phyloP scores from a whole-genome alignment of 2,329 filamentous ascomycete species.

The Pyricularia grisea region DNA sequence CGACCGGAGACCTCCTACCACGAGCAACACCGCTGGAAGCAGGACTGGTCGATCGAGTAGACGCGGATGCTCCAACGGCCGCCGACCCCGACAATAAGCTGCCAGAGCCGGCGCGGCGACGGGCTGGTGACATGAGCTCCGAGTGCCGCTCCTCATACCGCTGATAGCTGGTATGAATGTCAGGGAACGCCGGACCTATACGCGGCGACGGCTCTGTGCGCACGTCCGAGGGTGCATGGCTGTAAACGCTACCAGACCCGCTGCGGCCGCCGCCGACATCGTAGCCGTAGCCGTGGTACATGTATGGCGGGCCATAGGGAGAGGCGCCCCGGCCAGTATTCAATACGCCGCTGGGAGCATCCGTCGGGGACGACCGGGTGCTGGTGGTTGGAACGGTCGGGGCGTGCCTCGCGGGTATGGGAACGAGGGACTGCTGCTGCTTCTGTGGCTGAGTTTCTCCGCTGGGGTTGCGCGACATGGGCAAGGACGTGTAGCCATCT shows the following conservation, averaged over 20 bases:
- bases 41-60: slow-evolving; percentile 5
- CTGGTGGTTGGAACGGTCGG: background rate
- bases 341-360: background rate
- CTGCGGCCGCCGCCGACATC: slow-evolving; percentile 7
- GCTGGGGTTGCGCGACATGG: slow-evolving; percentile 38
- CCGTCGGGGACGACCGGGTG: background rate
- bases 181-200: slow-evolving; percentile 16
- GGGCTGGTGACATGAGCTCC: background rate
- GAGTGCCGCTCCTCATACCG: slow-evolving; percentile 15
- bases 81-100: slow-evolving; percentile 4
- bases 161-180: slow-evolving; percentile 20
- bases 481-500: slow-evolving; percentile 36
- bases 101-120: slow-evolving; percentile 3
- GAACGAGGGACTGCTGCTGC: background rate
- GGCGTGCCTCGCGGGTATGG: background rate
- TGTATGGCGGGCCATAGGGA: background rate
- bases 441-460: slow-evolving; percentile 20
- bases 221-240: slow-evolving; percentile 25
- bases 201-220: slow-evolving; percentile 34
- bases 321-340: background rate
- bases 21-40: slow-evolving; percentile 1
- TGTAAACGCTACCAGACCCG: slow-evolving; percentile 15
- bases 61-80: background rate
- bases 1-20: background rate
- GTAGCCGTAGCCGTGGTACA: slow-evolving; percentile 7